A percentile compares a stretch with the other conserved stretches of the same genome.
These are phyloP conservation scores for Cytospora piceae DNA, from an alignment of 2,329 filamentous ascomycete species.

Conservation along the genomic window DNA sequence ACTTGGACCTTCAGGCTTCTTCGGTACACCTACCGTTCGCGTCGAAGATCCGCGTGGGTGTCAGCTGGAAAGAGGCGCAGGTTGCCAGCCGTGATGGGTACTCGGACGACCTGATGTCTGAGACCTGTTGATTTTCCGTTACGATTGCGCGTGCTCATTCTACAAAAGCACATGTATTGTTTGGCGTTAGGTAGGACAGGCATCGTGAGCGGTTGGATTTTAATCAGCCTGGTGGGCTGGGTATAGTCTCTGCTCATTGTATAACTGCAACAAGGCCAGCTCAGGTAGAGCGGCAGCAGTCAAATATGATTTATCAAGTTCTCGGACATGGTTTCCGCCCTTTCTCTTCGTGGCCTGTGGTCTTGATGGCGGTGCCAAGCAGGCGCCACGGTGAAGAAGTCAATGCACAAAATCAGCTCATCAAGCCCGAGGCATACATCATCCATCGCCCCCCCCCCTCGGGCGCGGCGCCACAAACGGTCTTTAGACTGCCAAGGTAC, in stretches of 20 bases:
- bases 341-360: not conserved
- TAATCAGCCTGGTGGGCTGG: conserved; percentile 5
- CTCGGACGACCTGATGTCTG: not conserved
- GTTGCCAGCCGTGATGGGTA: not conserved
- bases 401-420: not conserved
- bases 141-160: conserved; percentile 6
- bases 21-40: not conserved
- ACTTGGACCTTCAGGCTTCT: not conserved
- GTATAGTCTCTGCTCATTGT: conserved; percentile 9
- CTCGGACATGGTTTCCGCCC: not conserved
- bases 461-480: not conserved
- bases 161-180: conserved; percentile 6
- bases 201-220: conserved; percentile 19
- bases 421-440: not conserved
- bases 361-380: too few relatives aligned
- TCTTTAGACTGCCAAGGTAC: not conserved
- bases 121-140: conserved; percentile 11
- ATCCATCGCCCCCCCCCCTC: not conserved
- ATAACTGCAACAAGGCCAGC: conserved; percentile 6
- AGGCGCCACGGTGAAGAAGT: not conserved
- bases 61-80: not conserved
- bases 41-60: not conserved
- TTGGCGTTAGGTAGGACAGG: conserved; percentile 18
- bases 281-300: conserved; percentile 18
- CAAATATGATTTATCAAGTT: conserved; percentile 18